Base-by-base conservation (phyloP, 805 yeast species). In the Helenozyma rhizophorensis region DNA sequence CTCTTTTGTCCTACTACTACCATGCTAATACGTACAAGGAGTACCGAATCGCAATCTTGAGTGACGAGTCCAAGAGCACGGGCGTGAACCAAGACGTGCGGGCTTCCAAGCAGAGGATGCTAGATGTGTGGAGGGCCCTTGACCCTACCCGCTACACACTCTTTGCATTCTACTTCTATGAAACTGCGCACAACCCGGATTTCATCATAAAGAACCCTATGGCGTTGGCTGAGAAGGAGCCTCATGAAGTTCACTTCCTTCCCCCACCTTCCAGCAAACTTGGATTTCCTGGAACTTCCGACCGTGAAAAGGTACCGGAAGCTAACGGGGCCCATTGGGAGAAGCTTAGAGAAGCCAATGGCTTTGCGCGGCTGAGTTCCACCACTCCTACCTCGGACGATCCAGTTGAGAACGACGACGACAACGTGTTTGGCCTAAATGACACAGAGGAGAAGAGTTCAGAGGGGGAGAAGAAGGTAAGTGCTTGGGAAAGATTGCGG, bases 131-230 rank as follows among this genome's bases (percentile, higher is more conserved):
- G 72, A 52, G 53, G 37, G 30, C 62, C 10, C 53, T 65, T 54
- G 42, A 53, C 30, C 54, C 63, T 37, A 48, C 46, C 30, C 51
- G 58, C 28, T 49, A 67, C 60, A 47, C 64, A 2, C 58, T 51
- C 18, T 66, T 64, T 42, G 61, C 50, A 34, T 78, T 66, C 15
- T 81, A 81, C 51, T 80, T 72, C 51, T 58, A 64, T 29, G 54
- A 65, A 37, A 70, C 83, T 0, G 60, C 67, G 23, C 62, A 63
- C 12, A 72, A 80, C 43, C 77, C 80, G 0, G 65, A 63, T 14
- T 64, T 65, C 30, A 61, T 72, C 23, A 55, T 80, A 43, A 72
- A 71, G 34, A 81, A 80, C 47, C 88, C 88, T 5, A 58, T 68
- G 45, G 47, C 49, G 0, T 45, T 56, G 42, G 52, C 65, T 21